Percentiles rank a stretch among this genome's conserved stretches.
These are phyloP conservation scores for Neofusicoccum kwambonambiense DNA, from an alignment of 2,329 filamentous ascomycete species.

Conservation along the genomic window DNA sequence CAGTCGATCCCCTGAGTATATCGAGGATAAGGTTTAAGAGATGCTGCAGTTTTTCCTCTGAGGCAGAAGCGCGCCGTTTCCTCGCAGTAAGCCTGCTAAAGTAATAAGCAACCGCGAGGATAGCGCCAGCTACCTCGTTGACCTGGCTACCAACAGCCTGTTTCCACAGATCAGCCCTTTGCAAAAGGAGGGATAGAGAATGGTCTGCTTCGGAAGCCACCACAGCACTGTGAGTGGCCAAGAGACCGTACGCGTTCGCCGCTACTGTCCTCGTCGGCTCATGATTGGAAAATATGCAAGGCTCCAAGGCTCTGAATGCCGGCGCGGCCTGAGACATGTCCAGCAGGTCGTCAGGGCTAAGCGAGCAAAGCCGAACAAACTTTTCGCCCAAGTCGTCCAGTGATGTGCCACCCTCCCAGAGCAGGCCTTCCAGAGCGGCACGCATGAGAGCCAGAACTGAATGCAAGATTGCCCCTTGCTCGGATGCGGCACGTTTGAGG, in stretches of 20 bases:
- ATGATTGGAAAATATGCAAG: slow-evolving; percentile 69
- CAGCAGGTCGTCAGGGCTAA: slow-evolving; percentile 52
- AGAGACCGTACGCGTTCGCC: slow-evolving; percentile 71
- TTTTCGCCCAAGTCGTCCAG: slow-evolving; percentile 47
- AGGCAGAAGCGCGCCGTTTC: slow-evolving; percentile 26
- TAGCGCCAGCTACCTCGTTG: slow-evolving; percentile 60
- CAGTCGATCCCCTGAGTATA: slow-evolving; percentile 55
- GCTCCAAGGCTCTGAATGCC: slow-evolving; percentile 52
- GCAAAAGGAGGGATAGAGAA: slow-evolving; percentile 48
- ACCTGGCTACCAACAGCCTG: slow-evolving; percentile 59
- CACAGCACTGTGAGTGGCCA: slow-evolving; percentile 63
- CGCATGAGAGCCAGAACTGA: slow-evolving; percentile 44
- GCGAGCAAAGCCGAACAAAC: slow-evolving; percentile 55
- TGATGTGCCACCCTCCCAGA: slow-evolving; percentile 39
- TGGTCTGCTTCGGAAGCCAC: slow-evolving; percentile 42
- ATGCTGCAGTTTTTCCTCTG: slow-evolving; percentile 38
- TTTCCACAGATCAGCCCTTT: slow-evolving; percentile 53
- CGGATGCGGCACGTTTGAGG: slow-evolving; percentile 23
- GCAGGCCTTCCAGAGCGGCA: slow-evolving; percentile 46
- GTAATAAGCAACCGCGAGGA: slow-evolving; percentile 59
- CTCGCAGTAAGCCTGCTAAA: slow-evolving; percentile 58
- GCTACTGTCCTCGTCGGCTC: slow-evolving; percentile 64
- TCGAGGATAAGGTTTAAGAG: slow-evolving; percentile 48
- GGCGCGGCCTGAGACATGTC: slow-evolving; percentile 29
- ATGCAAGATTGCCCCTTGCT: slow-evolving; percentile 17